A percentile compares a stretch with the other conserved stretches of the same genome.
Conservation (phyloP, 345 rosid species). For the Salix purpurea region DNA sequence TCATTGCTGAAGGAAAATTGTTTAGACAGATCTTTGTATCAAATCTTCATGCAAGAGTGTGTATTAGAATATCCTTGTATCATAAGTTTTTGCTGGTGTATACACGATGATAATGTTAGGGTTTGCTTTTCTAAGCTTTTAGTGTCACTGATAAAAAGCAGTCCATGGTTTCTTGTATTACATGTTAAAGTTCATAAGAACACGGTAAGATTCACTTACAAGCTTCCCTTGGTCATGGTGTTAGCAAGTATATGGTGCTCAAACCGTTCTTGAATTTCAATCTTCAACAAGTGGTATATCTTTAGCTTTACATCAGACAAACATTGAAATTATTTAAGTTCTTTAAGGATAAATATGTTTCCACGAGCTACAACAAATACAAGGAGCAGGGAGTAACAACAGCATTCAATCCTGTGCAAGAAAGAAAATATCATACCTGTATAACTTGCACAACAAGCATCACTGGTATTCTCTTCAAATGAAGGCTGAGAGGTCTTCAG, state of each 20-base stretch:
- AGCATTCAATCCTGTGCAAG: not conserved
- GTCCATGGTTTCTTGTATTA: not conserved
- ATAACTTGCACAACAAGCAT: not conserved
- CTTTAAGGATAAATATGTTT: constrained; percentile 7
- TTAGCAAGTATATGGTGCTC: not conserved
- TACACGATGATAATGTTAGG: not conserved
- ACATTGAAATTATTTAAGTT: not conserved
- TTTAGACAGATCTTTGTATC: not conserved
- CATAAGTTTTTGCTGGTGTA: not conserved
- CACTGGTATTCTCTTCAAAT: constrained; percentile 16
- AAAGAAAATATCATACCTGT: not conserved
- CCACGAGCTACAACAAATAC: not conserved
- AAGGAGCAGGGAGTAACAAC: not conserved
- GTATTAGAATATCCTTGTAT: not conserved
- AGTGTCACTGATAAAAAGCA: not conserved
- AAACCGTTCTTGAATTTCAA: not conserved
- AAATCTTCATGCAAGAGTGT: not conserved
- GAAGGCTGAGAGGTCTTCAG: constrained; percentile 35
- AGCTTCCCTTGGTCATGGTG: not conserved
- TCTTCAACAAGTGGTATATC: too few species aligned
- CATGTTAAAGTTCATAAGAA: too few species aligned
- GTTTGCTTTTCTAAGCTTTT: not conserved
- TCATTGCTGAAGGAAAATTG: not conserved
- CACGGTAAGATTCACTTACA: not conserved
- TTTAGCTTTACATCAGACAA: not conserved